Base-by-base conservation (phyloP, 345 rosid genomes). In the Aquilaria yunnanensis region DNA sequence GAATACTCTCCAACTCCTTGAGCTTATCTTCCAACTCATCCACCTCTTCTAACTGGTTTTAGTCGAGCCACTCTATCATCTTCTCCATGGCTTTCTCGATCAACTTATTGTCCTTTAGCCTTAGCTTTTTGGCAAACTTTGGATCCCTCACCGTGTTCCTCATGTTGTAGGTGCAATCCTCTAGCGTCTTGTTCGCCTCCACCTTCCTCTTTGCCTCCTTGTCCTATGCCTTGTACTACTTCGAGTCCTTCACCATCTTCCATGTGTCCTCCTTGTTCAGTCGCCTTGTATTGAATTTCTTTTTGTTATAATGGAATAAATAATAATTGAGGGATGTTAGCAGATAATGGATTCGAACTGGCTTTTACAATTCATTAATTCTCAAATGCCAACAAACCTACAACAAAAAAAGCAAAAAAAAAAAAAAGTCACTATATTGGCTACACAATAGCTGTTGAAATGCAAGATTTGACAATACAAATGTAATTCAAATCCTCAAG, bases 171-270 rank as follows among this genome's bases (percentile, higher is more conserved):
- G 72, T 68, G 7, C 53, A 71, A n/a, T 71, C 65, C 62, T 65
- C 70, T 47, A 71, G 30, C 6, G 48, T 34, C 23, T 71, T 67
- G 56, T 72, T 72, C 0, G 76, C 72, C 6, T 72, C 76, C 60
- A 72, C 67, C 16, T 67, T 72, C 67, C 66, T 72, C 67, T 72
- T 72, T 54, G 61, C 67, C 2, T 45, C 75, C 56, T 67, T 71
- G 10, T 72, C 75, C 51, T 67, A 67, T 1, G 63, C 67, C 54
- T 66, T 66, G 56, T 61, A 71, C 75, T 37, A 61, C 63, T 66
- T 70, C 4, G 75, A 70, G 12, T 66, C 75, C 47, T 62, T 52
- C 60, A 67, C 71, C 67, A 66, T 32, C 59, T 58, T 72, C 60
- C 61, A 67, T 3, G 66, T 66, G 48, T 72, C 71, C 0, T 72